Conservation (phyloP, 2,329 filamentous ascomycete species). For the Pezicula carpinea region DNA sequence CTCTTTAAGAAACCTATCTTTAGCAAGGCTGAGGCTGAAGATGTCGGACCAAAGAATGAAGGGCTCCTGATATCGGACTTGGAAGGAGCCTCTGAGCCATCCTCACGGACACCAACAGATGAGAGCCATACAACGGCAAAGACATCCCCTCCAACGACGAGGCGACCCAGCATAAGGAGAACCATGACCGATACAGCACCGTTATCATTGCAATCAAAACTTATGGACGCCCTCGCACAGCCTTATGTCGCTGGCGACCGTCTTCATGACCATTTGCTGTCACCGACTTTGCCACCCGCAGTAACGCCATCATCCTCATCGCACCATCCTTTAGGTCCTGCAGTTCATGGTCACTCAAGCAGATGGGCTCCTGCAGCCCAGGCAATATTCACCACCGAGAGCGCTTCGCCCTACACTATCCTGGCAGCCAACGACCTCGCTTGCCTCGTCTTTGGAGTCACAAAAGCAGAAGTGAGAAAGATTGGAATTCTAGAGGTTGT, state of each 20-base stretch:
- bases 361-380: conserved; percentile 89
- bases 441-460: conserved; percentile 97
- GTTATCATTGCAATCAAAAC: conserved; percentile 71
- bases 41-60: conserved; percentile 17
- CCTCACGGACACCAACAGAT: conserved; percentile 50
- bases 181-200: conserved; percentile 82
- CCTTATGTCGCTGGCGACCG: conserved; percentile 46
- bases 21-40: conserved; percentile 6
- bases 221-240: conserved; percentile 80
- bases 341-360: conserved; percentile 82
- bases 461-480: conserved; percentile 89
- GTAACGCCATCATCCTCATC: conserved; percentile 26
- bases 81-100: conserved; percentile 37
- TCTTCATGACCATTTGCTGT: conserved; percentile 28
- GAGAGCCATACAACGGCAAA: conserved; percentile 49
- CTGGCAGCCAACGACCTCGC: conserved; percentile 93
- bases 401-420: conserved; percentile 88
- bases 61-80: not conserved
- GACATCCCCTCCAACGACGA: conserved; percentile 50
- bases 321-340: conserved; percentile 41
- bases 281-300: conserved; percentile 36
- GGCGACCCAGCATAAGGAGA: conserved; percentile 70
- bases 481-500: conserved; percentile 95
- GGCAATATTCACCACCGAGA: conserved; percentile 96
- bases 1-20: conserved; percentile 12